Evolutionary conservation across 176 grass and related monocot genomes (phyloP), one percentile per base, ranked within the genome.

Genomic region (Musa acuminata): DNA sequence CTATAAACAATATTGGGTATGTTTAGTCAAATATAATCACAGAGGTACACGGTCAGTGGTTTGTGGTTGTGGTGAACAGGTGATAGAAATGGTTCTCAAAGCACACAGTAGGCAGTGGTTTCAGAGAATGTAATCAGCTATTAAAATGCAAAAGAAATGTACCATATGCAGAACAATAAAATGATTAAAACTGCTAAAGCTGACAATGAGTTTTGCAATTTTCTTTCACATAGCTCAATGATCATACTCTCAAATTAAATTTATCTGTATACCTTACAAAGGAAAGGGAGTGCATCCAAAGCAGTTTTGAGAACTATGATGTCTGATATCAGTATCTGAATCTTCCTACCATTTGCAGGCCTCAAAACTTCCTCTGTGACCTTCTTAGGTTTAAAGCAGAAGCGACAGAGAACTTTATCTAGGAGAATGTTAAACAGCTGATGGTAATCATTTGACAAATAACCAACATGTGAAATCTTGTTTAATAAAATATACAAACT

Each of bases 361-460:
- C 84, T 93, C 75, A 90, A 77, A 72, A 87, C 79, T 65, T 90
- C 82, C 77, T 85, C 53, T 16, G 72, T 90, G 49, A 87, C 79
- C 77, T 80, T 92, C 84, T 88, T 97, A 62, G 90, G 80, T 72
- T 97, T 97, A 80, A 93, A 97, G 80, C 90, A 97, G 80, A 97
- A 97, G 69, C 88, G 87, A 72, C 93, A 97, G 1, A 97, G 85
- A 80, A 97, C 93, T 82, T 97, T 93, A 90, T 97, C 90, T 97
- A 54, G 17, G 27, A 27, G 21, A 29, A 73, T 24, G 29, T 14
- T 51, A 7, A 21, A 13, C 5, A 25, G 12, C 1, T 43, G 49
- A 1, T 19, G 8, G 72, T 49, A 71, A 3, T 43, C 26, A 57
- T 29, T 54, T 48, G 24, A 35, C 60, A 55, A 22, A 49, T 54